Conservation (phyloP, 129 eudicot genomes). For the Saussurea involucrata region DNA sequence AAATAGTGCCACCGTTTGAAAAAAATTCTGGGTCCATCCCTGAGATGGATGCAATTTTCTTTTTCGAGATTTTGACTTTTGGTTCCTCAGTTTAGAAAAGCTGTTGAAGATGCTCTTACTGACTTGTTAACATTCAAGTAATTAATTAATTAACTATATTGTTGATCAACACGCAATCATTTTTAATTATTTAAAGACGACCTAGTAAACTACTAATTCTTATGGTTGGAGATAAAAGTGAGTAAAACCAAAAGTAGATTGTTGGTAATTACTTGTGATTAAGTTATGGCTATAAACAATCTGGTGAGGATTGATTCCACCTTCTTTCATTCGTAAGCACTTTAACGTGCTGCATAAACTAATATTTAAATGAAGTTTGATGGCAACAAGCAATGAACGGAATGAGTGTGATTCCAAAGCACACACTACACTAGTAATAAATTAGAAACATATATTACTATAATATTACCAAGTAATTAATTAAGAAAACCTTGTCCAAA, state of each 20-base stretch:
- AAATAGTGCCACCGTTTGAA: no score
- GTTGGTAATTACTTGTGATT: constrained; percentile 19
- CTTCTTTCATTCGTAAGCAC: constrained; percentile 4
- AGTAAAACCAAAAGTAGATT: constrained; percentile 6
- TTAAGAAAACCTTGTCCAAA: constrained; percentile 8
- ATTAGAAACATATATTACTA: neutral
- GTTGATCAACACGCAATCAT: constrained; percentile 13
- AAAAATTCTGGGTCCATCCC: no score
- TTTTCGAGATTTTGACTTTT: no score
- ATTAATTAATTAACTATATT: neutral
- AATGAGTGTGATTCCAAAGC: constrained; percentile 23
- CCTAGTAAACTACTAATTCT: neutral
- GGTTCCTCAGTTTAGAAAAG: no score
- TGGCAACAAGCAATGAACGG: constrained; percentile 24
- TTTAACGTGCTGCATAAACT: constrained; percentile 4
- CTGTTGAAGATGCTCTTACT: no score
- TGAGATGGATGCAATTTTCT: no score
- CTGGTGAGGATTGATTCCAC: constrained; percentile 25
- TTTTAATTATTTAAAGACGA: neutral
- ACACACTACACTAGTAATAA: neutral
- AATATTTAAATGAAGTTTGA: constrained; percentile 12
- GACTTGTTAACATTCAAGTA: constrained; percentile 8
- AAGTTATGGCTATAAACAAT: constrained; percentile 20
- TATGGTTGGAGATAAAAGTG: constrained; percentile 11
- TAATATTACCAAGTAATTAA: neutral